A percentile compares a stretch with the other conserved stretches of the same genome.
These are phyloP conservation scores for Magnaporthiopsis poae DNA, from an alignment of 2,329 filamentous ascomycete species.

Conservation along the genomic window DNA sequence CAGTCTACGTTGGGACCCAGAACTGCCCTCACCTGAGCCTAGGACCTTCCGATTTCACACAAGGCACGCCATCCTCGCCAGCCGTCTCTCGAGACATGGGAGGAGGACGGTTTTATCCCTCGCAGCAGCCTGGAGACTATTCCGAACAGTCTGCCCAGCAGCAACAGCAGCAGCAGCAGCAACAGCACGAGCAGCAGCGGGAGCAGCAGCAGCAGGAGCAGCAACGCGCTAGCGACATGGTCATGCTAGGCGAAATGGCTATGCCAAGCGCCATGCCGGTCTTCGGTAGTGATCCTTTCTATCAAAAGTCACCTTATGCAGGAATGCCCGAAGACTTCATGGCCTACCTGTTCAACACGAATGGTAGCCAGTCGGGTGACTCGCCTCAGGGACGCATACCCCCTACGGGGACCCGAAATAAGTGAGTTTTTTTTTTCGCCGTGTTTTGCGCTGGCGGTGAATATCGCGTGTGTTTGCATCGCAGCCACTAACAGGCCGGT, in stretches of 20 bases:
- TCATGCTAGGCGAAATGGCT: slow-evolving; percentile 53
- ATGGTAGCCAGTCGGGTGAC: slow-evolving; percentile 35
- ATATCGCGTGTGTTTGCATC: too few relatives aligned
- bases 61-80: slow-evolving; percentile 26
- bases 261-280: slow-evolving; percentile 67
- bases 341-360: slow-evolving; percentile 69
- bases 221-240: slow-evolving; percentile 42
- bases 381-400: slow-evolving; percentile 44
- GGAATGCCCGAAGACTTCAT: slow-evolving; percentile 82
- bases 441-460: background rate
- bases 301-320: slow-evolving; percentile 73
- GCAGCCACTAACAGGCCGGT: too few relatives aligned
- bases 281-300: slow-evolving; percentile 70
- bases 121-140: slow-evolving; percentile 34
- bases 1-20: slow-evolving; percentile 47
- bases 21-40: slow-evolving; percentile 55
- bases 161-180: slow-evolving; percentile 14
- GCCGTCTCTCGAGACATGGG: slow-evolving; percentile 24
- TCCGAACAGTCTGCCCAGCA: slow-evolving; percentile 24
- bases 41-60: slow-evolving; percentile 48
- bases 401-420: slow-evolving; percentile 23
- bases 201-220: slow-evolving; percentile 14
- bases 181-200: slow-evolving; percentile 23
- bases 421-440: slow-evolving; percentile 18
- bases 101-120: slow-evolving; percentile 25